Evolutionary conservation across 495 filamentous ascomycete species (phyloP), one percentile per base, ranked within the genome.

Genomic region (Podospora tetraspora): DNA sequence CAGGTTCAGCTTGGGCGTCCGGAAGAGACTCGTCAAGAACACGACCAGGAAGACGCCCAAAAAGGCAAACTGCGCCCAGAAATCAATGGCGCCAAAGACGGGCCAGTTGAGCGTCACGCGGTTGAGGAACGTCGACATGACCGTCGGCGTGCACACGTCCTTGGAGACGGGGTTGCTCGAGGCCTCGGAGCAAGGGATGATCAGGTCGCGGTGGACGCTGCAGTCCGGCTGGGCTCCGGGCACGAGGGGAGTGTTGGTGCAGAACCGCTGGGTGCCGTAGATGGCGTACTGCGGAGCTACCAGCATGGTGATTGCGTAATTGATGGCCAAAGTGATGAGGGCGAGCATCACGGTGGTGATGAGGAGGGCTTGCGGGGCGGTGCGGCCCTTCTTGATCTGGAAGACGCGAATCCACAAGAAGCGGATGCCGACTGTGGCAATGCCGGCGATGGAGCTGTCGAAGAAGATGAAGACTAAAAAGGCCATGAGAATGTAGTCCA

Each of bases 1-100:
- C 62, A 92, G 82, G 70, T 96, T 84, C 34, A 96, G 75, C 72
- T 84, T 88, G 1, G 94, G 93, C 10, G 92, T 89, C 29, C 91
- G 87, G 80, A 99, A 87, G 1, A 97, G 79, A 2, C 89, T 87
- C 2, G 88, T 89, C 37, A 92, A 57, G 69, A 94, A 88, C 30
- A 95, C 86, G 63, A 96, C 79, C 9, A 96, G 74, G 79, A 95
- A 97, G 16, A 97, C 82, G 22, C 83, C 92, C 59, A 98, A 79
- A 79, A 98, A 98, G 13, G 84, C 88, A 73, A 97, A 97, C 75
- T 98, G 96, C 0, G 92, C 91, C 94, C 93, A 98, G 80, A 98
- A 99, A 68, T 90, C 85, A 13, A 98, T 82, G 37, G 87, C 90
- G n/a, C 95, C 95, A 78, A 99, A 97, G 74, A 97, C 91, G 19